A percentile compares a stretch with the other conserved stretches of the same genome.
These are phyloP conservation scores for Capsicum rhomboideum DNA, from an alignment of 257 asterid species.

Conservation along the genomic window DNA sequence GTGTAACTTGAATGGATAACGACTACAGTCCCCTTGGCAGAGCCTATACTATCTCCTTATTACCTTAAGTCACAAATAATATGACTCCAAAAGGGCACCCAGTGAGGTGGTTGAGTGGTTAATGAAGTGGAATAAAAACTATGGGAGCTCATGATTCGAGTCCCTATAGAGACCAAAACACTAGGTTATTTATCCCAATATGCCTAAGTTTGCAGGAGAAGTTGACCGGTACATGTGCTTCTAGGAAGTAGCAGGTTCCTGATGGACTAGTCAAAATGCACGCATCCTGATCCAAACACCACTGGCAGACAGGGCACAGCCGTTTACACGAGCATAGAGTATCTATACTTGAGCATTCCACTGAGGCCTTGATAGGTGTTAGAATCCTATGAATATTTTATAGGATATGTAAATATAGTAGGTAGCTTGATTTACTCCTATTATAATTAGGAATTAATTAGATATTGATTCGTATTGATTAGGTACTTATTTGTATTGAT, in stretches of 20 bases:
- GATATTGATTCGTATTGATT: no score
- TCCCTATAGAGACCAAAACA: neutral
- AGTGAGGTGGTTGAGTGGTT: neutral
- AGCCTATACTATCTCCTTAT: neutral
- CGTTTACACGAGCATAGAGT: no score
- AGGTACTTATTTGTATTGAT: no score
- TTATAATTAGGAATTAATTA: no score
- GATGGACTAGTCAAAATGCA: neutral
- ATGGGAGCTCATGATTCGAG: neutral
- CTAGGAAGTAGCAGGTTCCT: neutral
- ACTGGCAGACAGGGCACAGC: neutral
- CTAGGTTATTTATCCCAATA: neutral
- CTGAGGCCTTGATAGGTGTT: no score
- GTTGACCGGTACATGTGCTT: neutral
- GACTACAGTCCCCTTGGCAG: neutral
- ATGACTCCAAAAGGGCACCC: neutral
- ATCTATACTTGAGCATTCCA: no score
- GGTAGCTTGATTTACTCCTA: no score
- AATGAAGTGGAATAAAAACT: neutral
- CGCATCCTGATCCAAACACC: neutral
- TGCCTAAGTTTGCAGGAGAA: neutral
- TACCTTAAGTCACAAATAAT: neutral
- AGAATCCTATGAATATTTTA: no score
- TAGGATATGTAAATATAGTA: no score
- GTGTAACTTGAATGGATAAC: neutral